These are phyloP conservation scores for Inonotus hispidus DNA, from an alignment of 1,284 basidiomycete species.

Conservation along the genomic window DNA sequence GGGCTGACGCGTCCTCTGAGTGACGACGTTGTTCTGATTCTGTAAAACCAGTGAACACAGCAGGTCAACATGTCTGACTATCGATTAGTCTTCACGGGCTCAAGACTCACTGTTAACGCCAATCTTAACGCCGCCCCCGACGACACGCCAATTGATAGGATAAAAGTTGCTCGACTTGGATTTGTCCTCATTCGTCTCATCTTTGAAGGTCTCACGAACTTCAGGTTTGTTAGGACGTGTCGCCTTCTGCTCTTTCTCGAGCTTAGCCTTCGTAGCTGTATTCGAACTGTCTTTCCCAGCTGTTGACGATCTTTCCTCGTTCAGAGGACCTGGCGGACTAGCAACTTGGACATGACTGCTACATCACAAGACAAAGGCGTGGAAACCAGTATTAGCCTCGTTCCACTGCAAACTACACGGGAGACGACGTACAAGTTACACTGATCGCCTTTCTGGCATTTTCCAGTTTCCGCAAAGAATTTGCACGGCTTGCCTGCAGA, in stretches of 20 bases:
- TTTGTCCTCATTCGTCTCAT: neutral
- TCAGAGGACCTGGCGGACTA: neutral
- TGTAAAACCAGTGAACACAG: neutral
- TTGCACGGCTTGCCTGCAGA: constrained; percentile 59
- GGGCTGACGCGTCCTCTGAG: neutral
- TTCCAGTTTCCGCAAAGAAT: constrained; percentile 43
- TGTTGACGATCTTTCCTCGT: neutral
- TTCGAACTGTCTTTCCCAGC: neutral
- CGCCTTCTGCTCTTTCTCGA: neutral
- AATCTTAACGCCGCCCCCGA: constrained; percentile 15
- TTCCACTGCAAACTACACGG: neutral
- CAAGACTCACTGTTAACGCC: neutral
- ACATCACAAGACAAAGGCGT: neutral
- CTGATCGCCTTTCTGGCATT: constrained; percentile 52
- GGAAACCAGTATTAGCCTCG: neutral
- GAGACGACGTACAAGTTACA: constrained; percentile 58
- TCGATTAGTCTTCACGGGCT: neutral
- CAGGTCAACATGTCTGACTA: neutral
- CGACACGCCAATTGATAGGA: constrained; percentile 15
- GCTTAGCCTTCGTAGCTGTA: neutral
- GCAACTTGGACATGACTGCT: neutral
- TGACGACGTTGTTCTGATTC: constrained; percentile 3
- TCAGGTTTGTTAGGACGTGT: neutral
- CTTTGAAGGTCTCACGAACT: neutral
- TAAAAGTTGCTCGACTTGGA: constrained; percentile 5